Percentiles rank a stretch among this genome's conserved stretches.
Evolutionary conservation across 2,329 filamentous ascomycete species (phyloP).

Genomic region (Xylaria hypoxylon): DNA sequence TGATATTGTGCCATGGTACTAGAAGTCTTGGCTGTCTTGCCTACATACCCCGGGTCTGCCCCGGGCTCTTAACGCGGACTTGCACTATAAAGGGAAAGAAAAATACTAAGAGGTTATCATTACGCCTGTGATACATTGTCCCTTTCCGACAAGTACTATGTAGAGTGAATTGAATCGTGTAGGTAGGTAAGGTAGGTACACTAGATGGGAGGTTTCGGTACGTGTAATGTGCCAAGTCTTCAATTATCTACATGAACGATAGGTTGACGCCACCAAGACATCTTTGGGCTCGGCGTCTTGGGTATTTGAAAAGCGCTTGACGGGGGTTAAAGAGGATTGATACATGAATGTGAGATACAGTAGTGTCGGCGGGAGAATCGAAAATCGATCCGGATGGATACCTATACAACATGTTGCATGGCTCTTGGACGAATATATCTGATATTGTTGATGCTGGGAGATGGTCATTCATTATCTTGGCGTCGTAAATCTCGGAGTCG

Average conservation of each 20-base stretch:
- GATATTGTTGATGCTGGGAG: slow-evolving; percentile 1
- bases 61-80: slow-evolving; percentile 1
- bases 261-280: slow-evolving; percentile 11
- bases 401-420: slow-evolving; percentile 9
- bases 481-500: slow-evolving; percentile 11
- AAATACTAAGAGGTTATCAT: not conserved
- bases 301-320: slow-evolving; percentile 22
- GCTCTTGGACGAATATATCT: not conserved
- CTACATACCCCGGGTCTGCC: not conserved
- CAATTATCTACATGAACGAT: slow-evolving; percentile 11
- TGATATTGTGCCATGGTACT: slow-evolving; percentile 19
- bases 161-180: too few relatives aligned
- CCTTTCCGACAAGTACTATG: slow-evolving; percentile 1
- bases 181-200: not conserved
- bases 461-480: slow-evolving; percentile 21
- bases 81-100: slow-evolving; percentile 7
- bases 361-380: slow-evolving; percentile 8
- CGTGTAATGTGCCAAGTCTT: slow-evolving; percentile 26
- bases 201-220: not conserved
- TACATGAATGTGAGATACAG: slow-evolving; percentile 14
- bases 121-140: not conserved
- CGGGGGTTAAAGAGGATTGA: not conserved
- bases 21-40: slow-evolving; percentile 27
- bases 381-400: not conserved
- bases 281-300: slow-evolving; percentile 2